Evolutionary conservation across 352 stramenopile species (phyloP).

Genomic region (Phytophthora meadii): DNA sequence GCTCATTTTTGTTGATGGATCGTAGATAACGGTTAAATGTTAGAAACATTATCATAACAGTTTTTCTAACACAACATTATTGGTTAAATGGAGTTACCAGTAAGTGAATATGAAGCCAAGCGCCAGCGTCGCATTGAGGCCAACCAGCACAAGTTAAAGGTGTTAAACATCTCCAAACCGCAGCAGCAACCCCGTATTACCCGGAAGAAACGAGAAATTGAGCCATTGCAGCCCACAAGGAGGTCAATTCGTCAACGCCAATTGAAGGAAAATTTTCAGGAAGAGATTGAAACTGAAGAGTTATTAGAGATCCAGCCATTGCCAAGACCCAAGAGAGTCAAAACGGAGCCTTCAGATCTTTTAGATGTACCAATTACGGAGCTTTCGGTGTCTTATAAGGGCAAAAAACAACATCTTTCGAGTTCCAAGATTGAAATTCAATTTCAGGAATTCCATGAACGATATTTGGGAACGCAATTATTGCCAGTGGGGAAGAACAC

Average conservation of each 20-base stretch:
- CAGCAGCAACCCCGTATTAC: background rate
- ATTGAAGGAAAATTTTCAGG: background rate
- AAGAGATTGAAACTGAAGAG: background rate
- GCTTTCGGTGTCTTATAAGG: background rate
- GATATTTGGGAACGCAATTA: conserved; percentile 61
- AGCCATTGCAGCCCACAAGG: conserved; percentile 18
- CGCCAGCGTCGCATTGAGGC: conserved; percentile 56
- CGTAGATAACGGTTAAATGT: background rate
- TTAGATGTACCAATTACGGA: conserved; percentile 20
- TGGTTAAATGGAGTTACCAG: conserved; percentile 25
- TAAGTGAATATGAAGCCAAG: conserved; percentile 68
- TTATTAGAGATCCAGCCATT: background rate
- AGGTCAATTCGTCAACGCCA: conserved; percentile 36
- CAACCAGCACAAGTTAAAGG: conserved; percentile 54
- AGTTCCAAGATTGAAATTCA: conserved; percentile 46
- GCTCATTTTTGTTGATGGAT: conserved; percentile 13
- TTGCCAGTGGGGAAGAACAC: conserved; percentile 55
- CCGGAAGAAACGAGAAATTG: conserved; percentile 8
- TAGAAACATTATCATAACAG: too few relatives aligned
- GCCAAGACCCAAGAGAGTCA: conserved; percentile 6
- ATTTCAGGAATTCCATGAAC: conserved; percentile 49
- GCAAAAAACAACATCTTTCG: conserved; percentile 16
- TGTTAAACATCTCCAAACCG: conserved; percentile 42
- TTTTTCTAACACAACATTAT: background rate
- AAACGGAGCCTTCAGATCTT: background rate